Conservation (phyloP, 345 rosid genomes). For the Salix koriyanagi region DNA sequence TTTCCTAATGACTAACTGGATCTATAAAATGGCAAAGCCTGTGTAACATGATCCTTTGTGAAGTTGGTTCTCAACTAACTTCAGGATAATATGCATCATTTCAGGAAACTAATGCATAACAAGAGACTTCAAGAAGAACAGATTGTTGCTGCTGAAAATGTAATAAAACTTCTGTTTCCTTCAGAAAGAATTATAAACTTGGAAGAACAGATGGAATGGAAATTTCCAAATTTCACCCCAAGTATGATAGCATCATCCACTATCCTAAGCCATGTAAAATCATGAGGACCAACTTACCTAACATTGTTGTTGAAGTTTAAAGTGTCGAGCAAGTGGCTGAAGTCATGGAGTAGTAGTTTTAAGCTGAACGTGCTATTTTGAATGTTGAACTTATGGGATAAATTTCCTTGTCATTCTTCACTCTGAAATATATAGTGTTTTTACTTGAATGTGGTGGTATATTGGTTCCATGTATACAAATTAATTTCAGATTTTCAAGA, state of each 20-base stretch:
- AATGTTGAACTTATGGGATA: background rate
- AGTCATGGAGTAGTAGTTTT: background rate
- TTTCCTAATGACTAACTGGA: background rate
- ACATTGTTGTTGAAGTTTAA: background rate
- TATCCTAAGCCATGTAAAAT: slow-evolving; percentile 45
- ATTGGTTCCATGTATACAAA: background rate
- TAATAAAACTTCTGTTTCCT: slow-evolving; percentile 55
- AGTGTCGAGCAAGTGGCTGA: background rate
- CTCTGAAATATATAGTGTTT: background rate
- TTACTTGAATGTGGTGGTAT: background rate
- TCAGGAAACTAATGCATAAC: slow-evolving; percentile 57
- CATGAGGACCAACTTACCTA: slow-evolving; percentile 3
- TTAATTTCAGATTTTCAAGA: too few relatives aligned
- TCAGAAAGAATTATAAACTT: slow-evolving; percentile 15
- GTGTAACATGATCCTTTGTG: background rate
- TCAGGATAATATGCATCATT: slow-evolving; percentile 7
- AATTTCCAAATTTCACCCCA: slow-evolving; percentile 34
- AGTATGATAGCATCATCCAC: slow-evolving; percentile 68
- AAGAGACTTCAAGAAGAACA: slow-evolving; percentile 46
- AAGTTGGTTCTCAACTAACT: background rate
- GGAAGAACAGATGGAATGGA: slow-evolving; percentile 12
- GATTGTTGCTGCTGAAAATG: slow-evolving; percentile 53
- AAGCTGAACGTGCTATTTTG: background rate
- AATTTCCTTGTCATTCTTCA: background rate
- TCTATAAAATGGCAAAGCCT: background rate